phyloP scores from a whole-genome alignment of 176 grass and related monocot species.

The Hyparrhenia diplandra region DNA sequence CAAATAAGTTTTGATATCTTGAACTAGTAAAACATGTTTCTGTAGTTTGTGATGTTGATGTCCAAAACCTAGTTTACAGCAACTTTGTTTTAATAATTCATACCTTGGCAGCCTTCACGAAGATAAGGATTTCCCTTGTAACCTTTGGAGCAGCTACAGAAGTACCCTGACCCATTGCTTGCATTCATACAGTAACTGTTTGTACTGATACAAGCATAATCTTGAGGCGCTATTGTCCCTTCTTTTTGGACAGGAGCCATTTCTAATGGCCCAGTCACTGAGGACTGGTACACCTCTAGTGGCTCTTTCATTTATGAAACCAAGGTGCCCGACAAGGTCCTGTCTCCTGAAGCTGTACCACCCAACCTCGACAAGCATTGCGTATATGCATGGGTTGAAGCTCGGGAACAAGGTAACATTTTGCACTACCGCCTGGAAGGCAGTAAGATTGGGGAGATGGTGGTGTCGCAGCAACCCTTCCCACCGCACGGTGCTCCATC shows the following conservation, averaged over 20 bases:
- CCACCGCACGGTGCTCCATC: not conserved
- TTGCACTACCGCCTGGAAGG: too few relatives aligned
- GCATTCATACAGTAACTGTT: constrained; percentile 17
- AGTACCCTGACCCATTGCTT: constrained; percentile 28
- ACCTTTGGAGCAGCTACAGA: constrained; percentile 36
- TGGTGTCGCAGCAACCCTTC: not conserved
- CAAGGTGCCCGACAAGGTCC: not conserved
- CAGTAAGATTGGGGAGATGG: not conserved
- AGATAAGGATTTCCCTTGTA: constrained; percentile 40
- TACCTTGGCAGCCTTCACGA: constrained; percentile 11
- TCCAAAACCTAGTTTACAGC: too few relatives aligned
- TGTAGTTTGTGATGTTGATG: too few relatives aligned
- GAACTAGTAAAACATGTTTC: too few relatives aligned
- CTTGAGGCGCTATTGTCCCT: not conserved
- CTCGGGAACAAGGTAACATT: too few relatives aligned
- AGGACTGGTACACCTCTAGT: not conserved
- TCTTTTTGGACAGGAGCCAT: not conserved
- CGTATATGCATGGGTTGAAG: constrained; percentile 38
- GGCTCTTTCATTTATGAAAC: not conserved
- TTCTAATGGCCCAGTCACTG: constrained; percentile 31
- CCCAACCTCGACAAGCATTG: constrained; percentile 30
- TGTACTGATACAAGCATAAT: constrained; percentile 36
- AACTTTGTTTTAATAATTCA: not conserved
- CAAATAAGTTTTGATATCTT: too few relatives aligned
- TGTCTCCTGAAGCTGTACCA: constrained; percentile 37